Evolutionary conservation across 2,329 filamentous ascomycete genomes (phyloP).

Genomic region (Trichoderma sp.): DNA sequence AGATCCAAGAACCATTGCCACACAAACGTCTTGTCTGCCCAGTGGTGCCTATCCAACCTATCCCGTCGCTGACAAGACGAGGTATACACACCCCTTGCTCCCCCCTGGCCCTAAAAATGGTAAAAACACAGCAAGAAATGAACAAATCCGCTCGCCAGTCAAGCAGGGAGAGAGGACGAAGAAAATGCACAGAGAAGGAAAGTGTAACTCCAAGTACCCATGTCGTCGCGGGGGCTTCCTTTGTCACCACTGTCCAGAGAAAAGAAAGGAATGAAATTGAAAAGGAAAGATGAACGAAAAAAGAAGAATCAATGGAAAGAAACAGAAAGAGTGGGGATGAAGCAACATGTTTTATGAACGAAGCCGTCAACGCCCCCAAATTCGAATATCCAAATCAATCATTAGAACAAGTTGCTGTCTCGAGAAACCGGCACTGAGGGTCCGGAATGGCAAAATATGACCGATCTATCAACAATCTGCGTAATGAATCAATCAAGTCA

Average conservation of each 20-base stretch:
- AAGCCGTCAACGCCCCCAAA: slow-evolving; percentile 24
- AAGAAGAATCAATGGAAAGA: not conserved
- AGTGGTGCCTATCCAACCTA: slow-evolving; percentile 14
- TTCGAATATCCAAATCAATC: slow-evolving; percentile 16
- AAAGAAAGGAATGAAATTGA: too few species aligned
- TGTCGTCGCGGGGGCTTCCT: slow-evolving; percentile 26
- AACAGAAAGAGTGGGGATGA: not conserved
- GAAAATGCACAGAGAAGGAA: slow-evolving; percentile 1
- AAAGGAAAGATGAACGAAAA: not conserved
- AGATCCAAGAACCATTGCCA: slow-evolving; percentile 12
- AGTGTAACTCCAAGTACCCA: slow-evolving; percentile 23
- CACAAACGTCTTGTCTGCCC: not conserved
- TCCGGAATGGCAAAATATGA: slow-evolving; percentile 5
- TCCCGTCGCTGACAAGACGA: not conserved
- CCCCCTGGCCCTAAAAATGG: not conserved
- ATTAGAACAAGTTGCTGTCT: slow-evolving; percentile 18
- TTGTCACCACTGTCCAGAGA: slow-evolving; percentile 11
- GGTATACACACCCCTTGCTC: slow-evolving; percentile 15
- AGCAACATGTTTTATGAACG: slow-evolving; percentile 7
- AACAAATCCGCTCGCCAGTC: slow-evolving; percentile 8
- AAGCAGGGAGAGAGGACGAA: not conserved
- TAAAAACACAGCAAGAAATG: slow-evolving; percentile 14
- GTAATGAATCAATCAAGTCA: slow-evolving; percentile 16
- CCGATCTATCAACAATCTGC: slow-evolving; percentile 22
- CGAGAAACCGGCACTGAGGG: not conserved